phyloP scores from a whole-genome alignment of 1,139 yeast genomes.

The Debaryomyces fabryi region DNA sequence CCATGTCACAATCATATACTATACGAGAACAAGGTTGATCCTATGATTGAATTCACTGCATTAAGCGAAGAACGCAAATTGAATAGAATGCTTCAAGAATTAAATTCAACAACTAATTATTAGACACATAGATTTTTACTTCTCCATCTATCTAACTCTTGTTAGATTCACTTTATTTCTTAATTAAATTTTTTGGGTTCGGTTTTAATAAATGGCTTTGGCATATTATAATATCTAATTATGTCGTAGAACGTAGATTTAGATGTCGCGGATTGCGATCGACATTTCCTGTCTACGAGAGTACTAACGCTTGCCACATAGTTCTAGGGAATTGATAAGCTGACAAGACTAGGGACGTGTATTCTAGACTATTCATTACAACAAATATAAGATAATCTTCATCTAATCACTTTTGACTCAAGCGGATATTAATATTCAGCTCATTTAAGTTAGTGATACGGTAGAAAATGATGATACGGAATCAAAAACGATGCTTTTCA shows the following conservation, averaged over 20 bases:
- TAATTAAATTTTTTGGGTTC: background rate
- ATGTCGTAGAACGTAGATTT: background rate
- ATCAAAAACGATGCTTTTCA: slow-evolving; percentile 11
- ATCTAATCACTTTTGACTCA: background rate
- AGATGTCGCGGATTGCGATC: background rate
- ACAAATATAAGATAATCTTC: background rate
- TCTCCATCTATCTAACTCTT: background rate
- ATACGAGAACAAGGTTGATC: slow-evolving; percentile 30
- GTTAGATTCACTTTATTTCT: slow-evolving; percentile 3
- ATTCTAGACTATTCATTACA: background rate
- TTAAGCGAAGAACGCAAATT: slow-evolving; percentile 44
- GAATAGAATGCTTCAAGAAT: slow-evolving; percentile 26
- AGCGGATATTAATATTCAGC: background rate
- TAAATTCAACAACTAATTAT: slow-evolving; percentile 1
- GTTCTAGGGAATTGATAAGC: background rate
- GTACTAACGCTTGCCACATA: background rate
- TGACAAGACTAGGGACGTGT: background rate
- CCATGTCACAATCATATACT: background rate
- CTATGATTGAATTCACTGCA: slow-evolving; percentile 46
- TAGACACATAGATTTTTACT: slow-evolving; percentile 6
- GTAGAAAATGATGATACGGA: slow-evolving; percentile 6
- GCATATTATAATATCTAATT: background rate
- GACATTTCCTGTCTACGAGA: background rate
- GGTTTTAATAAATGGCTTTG: slow-evolving; percentile 3
- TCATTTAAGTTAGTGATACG: background rate